phyloP scores from a whole-genome alignment of 306 rosid species.

The Lupinus albus region DNA sequence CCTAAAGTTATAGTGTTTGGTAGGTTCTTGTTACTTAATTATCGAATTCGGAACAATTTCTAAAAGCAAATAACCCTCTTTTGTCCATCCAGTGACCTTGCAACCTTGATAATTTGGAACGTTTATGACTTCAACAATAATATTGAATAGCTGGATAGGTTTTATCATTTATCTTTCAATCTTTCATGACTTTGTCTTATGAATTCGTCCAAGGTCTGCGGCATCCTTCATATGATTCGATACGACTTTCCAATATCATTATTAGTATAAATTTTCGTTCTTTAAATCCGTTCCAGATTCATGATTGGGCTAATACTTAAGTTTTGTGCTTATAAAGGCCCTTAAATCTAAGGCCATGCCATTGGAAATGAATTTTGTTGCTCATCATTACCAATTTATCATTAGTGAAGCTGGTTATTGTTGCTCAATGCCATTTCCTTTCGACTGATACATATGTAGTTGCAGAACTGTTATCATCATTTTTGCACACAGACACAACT shows the following conservation, averaged over 20 bases:
- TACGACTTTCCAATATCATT: not conserved
- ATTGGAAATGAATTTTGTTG: not conserved
- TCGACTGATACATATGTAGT: not conserved
- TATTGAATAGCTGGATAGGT: not conserved
- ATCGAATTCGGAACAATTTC: slow-evolving; percentile 20
- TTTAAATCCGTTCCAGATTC: slow-evolving; percentile 10
- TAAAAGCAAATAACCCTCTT: slow-evolving; percentile 26
- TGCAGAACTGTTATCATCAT: slow-evolving; percentile 16
- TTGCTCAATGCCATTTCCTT: slow-evolving; percentile 22
- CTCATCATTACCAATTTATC: slow-evolving; percentile 1
- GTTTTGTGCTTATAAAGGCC: slow-evolving; percentile 1
- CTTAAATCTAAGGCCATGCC: slow-evolving; percentile 3
- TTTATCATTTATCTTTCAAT: not conserved
- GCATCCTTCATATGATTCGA: slow-evolving; percentile 4
- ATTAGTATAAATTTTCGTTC: slow-evolving; percentile 1
- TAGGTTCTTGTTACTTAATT: slow-evolving; percentile 19
- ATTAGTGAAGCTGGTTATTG: slow-evolving; percentile 17
- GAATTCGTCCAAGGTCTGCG: not conserved
- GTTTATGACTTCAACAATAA: not conserved
- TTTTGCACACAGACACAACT: slow-evolving; percentile 3
- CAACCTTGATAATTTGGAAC: slow-evolving; percentile 17
- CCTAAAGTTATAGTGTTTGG: not conserved
- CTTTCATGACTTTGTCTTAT: slow-evolving; percentile 2
- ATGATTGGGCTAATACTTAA: slow-evolving; percentile 11
- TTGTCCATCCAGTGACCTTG: not conserved